Evolutionary conservation across 805 yeast species (phyloP).

Genomic region (Candida silvatica): DNA sequence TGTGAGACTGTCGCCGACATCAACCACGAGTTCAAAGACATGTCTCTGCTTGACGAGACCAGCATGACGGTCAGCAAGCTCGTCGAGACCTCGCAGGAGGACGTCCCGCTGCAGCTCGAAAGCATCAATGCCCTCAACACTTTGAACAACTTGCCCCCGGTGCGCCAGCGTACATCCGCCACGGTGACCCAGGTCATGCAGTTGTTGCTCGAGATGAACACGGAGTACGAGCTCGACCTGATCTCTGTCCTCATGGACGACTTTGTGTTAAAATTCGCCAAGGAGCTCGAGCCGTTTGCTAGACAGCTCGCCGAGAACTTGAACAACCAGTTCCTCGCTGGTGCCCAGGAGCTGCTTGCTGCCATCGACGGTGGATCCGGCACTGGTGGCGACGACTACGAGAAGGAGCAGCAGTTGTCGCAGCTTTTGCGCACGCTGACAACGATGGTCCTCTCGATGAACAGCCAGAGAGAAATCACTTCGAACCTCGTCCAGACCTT

Average conservation of each 20-base stretch:
- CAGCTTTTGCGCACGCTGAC: slow-evolving; percentile 78
- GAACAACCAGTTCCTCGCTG: slow-evolving; percentile 63
- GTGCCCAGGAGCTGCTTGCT: slow-evolving; percentile 57
- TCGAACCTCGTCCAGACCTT: slow-evolving; percentile 56
- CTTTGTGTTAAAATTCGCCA: slow-evolving; percentile 78
- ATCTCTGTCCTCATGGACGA: slow-evolving; percentile 88
- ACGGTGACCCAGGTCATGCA: slow-evolving; percentile 73
- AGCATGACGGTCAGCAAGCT: background rate
- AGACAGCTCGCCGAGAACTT: slow-evolving; percentile 53
- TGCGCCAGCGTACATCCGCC: slow-evolving; percentile 50
- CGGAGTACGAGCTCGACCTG: slow-evolving; percentile 74
- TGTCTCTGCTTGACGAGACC: background rate
- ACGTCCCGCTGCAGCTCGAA: slow-evolving; percentile 35
- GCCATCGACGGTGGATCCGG: slow-evolving; percentile 22
- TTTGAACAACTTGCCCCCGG: slow-evolving; percentile 28
- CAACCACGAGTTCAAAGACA: slow-evolving; percentile 1
- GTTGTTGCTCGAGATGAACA: slow-evolving; percentile 58
- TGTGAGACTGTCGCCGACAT: slow-evolving; percentile 42
- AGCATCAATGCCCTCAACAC: slow-evolving; percentile 45
- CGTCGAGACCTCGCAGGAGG: background rate
- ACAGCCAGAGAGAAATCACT: slow-evolving; percentile 62
- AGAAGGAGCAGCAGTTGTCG: slow-evolving; percentile 73
- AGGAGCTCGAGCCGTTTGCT: slow-evolving; percentile 86
- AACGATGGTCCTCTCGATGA: slow-evolving; percentile 75
- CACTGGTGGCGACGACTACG: slow-evolving; percentile 41